Evolutionary conservation across 306 rosid species (phyloP), one percentile per base, ranked within the genome.

Genomic region (Dryas octopetala): DNA sequence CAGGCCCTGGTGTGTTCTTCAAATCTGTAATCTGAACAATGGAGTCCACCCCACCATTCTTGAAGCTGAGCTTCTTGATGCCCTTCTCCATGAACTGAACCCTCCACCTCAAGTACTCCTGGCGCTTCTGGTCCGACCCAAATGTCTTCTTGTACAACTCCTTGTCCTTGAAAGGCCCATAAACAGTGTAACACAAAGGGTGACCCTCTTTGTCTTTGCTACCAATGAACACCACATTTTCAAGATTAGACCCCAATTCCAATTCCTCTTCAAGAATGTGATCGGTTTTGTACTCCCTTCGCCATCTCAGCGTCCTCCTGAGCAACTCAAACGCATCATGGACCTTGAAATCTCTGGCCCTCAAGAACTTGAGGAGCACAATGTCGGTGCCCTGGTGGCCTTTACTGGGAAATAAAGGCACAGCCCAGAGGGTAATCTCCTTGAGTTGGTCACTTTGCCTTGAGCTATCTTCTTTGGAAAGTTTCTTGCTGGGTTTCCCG

Each of bases 341-440:
- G 5, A 88, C 93, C 59, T 72, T 85, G 78, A 57, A 94, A 49
- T 86, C 97, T 62, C 77, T 89, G 51, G 91, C 95, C 74, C 81
- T 90, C 68, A 94, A 80, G 88, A 94, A 94, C 66, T 90, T 95
- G 57, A 61, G 80, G 13, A 95, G 79, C 43, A 95, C 72, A 62
- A 85, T 40, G 49, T 92, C 92, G 0, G 93, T 90, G 3, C 92
- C 96, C 55, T 89, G 85, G 23, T 95, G 90, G 62, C 84, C 86
- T 87, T 89, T 90, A 66, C 97, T 91, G 2, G 97, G 96, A 58
- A 92, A 69, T 67, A 92, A 84, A 19, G 99, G 99, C 5, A 95
- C 83, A 14, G 91, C 99, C 97, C 97, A 95, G 1, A 92, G 76
- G 5, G 88, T 52, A 14, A 86, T 74, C 6, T 85, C 91, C 66